Evolutionary conservation across 148 eudicot species (phyloP).

Genomic region (Talinum fruticosum): DNA sequence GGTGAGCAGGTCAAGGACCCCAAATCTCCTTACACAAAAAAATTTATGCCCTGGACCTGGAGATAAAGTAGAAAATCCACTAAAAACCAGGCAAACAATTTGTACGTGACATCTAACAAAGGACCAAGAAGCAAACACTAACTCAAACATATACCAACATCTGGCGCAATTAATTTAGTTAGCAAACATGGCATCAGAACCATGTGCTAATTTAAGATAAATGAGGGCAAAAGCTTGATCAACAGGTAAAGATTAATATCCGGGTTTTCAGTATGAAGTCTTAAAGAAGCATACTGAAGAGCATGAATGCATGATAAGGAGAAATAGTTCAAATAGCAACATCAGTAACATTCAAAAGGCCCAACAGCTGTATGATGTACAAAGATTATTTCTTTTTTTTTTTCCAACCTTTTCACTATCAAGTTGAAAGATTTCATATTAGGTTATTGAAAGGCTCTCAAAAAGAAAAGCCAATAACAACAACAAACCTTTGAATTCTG

Average conservation of each 20-base stretch:
- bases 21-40: neutral
- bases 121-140: neutral
- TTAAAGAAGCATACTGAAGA: neutral
- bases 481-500: constrained; percentile 73
- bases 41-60: neutral
- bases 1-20: neutral
- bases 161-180: neutral
- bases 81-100: neutral
- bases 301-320: neutral
- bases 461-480: constrained; percentile 2
- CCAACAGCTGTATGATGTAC: too few species aligned
- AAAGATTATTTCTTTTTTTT: too few species aligned
- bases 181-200: neutral
- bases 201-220: neutral
- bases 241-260: neutral
- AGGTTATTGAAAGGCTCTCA: neutral
- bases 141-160: neutral
- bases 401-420: neutral
- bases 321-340: neutral
- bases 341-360: neutral
- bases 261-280: neutral
- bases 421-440: neutral
- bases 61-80: neutral
- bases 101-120: neutral
- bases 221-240: neutral